Conservation (phyloP, 1,284 basidiomycete genomes). For the Ceratobasidium sp. region DNA sequence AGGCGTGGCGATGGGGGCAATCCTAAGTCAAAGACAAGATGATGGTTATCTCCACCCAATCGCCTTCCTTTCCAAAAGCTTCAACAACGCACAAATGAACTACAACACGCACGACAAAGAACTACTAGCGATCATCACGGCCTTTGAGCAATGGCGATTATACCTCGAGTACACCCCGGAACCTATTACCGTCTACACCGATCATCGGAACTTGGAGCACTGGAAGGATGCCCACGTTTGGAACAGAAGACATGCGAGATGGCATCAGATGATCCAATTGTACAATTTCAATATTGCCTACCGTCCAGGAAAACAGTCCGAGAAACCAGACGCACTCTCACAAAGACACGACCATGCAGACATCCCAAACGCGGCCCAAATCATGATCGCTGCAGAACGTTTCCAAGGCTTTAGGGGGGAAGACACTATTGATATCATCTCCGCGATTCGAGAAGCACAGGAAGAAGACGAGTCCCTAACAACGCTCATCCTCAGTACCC, state of each 20-base stretch:
- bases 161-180: constrained; percentile 47
- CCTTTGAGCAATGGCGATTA: constrained; percentile 53
- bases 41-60: constrained; percentile 8
- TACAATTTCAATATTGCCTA: neutral
- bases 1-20: constrained; percentile 3
- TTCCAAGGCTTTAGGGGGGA: too few species aligned
- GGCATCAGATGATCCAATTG: too few species aligned
- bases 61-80: constrained; percentile 10
- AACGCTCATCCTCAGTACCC: too few species aligned
- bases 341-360: too few species aligned
- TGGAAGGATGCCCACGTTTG: constrained; percentile 45
- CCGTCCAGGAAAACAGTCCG: too few species aligned
- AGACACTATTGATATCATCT: too few species aligned
- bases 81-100: constrained; percentile 39
- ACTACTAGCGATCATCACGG: constrained; percentile 20
- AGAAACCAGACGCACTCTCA: too few species aligned
- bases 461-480: too few species aligned
- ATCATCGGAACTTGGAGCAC: constrained; percentile 50
- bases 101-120: constrained; percentile 26
- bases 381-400: too few species aligned
- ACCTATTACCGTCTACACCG: constrained; percentile 45
- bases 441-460: too few species aligned
- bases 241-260: neutral
- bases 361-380: too few species aligned
- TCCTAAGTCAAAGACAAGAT: constrained; percentile 44